Conservation (phyloP, 2,329 filamentous ascomycete species). For the Alternaria triticina region DNA sequence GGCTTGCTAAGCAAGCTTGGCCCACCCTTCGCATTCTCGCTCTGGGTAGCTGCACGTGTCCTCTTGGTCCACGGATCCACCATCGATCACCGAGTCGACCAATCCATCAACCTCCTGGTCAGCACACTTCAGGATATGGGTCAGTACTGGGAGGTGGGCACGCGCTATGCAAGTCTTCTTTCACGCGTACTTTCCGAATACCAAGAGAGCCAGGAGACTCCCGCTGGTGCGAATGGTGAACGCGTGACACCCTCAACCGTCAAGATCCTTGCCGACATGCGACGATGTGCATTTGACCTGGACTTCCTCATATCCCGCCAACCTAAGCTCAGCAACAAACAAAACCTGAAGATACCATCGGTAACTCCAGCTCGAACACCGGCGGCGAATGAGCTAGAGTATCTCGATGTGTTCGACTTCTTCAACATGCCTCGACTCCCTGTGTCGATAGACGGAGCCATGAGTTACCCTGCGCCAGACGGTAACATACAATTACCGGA, state of each 20-base stretch:
- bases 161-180: slow-evolving; percentile 79
- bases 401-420: slow-evolving; percentile 91
- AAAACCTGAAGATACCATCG: slow-evolving; percentile 40
- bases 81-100: slow-evolving; percentile 81
- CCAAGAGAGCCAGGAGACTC: slow-evolving; percentile 72
- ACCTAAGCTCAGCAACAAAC: slow-evolving; percentile 54
- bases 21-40: slow-evolving; percentile 87
- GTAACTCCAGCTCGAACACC: slow-evolving; percentile 70
- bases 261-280: slow-evolving; percentile 88
- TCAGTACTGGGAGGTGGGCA: slow-evolving; percentile 82
- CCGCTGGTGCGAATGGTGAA: slow-evolving; percentile 65
- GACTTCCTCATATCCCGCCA: slow-evolving; percentile 89
- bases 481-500: slow-evolving; percentile 36
- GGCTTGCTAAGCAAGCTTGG: slow-evolving; percentile 80
- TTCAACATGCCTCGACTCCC: slow-evolving; percentile 86
- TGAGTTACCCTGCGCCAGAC: slow-evolving; percentile 38
- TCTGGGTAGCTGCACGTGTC: slow-evolving; percentile 89
- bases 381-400: slow-evolving; percentile 83
- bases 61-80: slow-evolving; percentile 90
- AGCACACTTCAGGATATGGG: slow-evolving; percentile 83
- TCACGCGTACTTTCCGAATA: slow-evolving; percentile 87
- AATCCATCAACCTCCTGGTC: slow-evolving; percentile 81
- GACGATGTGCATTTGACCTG: slow-evolving; percentile 85
- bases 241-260: slow-evolving; percentile 81
- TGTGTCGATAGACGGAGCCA: slow-evolving; percentile 42